Evolutionary conservation across 495 filamentous ascomycete species (phyloP).

Genomic region (Parachaetomium inaequale): DNA sequence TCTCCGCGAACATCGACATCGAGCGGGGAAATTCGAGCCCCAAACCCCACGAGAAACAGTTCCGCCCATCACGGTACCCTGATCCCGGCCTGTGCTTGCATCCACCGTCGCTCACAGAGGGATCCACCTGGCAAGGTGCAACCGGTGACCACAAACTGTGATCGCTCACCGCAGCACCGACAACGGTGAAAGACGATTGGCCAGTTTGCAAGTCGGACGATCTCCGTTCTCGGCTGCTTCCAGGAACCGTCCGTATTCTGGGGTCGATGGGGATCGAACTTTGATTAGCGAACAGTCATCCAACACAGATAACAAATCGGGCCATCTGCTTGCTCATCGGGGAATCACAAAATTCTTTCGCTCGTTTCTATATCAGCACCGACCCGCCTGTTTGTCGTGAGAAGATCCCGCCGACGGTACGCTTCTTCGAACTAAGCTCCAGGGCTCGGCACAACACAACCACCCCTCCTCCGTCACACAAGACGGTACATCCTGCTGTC

Average conservation of each 20-base stretch:
- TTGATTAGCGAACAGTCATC: constrained; percentile 26
- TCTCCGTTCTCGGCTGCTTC: constrained; percentile 38
- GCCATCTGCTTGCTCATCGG: not conserved
- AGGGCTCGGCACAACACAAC: not conserved
- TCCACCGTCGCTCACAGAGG: not conserved
- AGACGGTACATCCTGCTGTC: constrained; percentile 1
- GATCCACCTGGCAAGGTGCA: constrained; percentile 2
- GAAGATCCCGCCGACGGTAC: not conserved
- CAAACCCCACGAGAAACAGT: not conserved
- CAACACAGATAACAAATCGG: constrained; percentile 10
- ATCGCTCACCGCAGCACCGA: constrained; percentile 16
- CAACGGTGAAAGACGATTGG: constrained; percentile 39
- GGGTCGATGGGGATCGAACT: constrained; percentile 7
- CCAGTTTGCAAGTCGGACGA: constrained; percentile 17
- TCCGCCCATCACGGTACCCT: not conserved
- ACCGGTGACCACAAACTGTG: constrained; percentile 10
- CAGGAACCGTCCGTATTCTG: constrained; percentile 12
- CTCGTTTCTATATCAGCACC: constrained; percentile 1
- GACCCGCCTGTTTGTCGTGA: not conserved
- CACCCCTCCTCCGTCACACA: not conserved
- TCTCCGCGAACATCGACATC: not conserved
- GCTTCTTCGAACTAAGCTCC: too few species aligned
- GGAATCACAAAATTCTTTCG: constrained; percentile 2
- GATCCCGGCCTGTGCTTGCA: not conserved
- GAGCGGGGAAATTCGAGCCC: not conserved